Base-by-base conservation (phyloP, 257 asterid species). In the Fraxinus pennsylvanica region DNA sequence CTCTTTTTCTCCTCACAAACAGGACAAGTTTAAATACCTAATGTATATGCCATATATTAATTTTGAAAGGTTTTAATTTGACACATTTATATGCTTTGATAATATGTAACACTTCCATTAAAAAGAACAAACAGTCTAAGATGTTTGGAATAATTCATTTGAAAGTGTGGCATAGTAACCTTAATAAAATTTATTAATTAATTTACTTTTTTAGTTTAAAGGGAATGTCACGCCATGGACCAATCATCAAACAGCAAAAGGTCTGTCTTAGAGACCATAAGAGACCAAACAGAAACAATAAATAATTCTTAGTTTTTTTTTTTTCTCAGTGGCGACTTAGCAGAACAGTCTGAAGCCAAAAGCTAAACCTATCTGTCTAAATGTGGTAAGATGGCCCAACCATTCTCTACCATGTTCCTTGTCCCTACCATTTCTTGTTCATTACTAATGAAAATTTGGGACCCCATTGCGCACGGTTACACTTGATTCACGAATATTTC, bases 391-490 rank as follows among this genome's bases (percentile, higher is more conserved):
- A 17, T 21, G 76, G 80, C 27, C 80, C 79, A 70, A 79, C 65
- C 41, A 32, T 15, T 41, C 76, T 75, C 73, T 74, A 75, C 72
- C 22, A 43, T 81, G 54, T 59, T 75, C 35, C 32, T 72, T 73
- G 74, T 70, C 78, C 87, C 84, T 27, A 87, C 90, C 87, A 54
- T 82, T 88, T 79, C 80, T 81, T 83, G 74, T 63, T 77, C 80
- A 61, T 80, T 68, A 77, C 81, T 76, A 76, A 74, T 78, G 82
- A 35, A 63, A 39, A 21, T 14, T 77, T 65, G 82, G 85, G 88
- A 52, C 86, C 85, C 84, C 66, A 39, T 71, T 68, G 79, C 85
- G 83, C 90, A 84, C 90, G 88, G 81, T 54, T 74, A 78, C 69
- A 85, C 83, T 76, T 81, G 73, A 82, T 78, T 50, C 36, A 4